Percentiles rank a stretch among this genome's conserved stretches.
Evolutionary conservation across 108 stramenopile species (phyloP).

Genomic region (Fistulifera solaris): DNA sequence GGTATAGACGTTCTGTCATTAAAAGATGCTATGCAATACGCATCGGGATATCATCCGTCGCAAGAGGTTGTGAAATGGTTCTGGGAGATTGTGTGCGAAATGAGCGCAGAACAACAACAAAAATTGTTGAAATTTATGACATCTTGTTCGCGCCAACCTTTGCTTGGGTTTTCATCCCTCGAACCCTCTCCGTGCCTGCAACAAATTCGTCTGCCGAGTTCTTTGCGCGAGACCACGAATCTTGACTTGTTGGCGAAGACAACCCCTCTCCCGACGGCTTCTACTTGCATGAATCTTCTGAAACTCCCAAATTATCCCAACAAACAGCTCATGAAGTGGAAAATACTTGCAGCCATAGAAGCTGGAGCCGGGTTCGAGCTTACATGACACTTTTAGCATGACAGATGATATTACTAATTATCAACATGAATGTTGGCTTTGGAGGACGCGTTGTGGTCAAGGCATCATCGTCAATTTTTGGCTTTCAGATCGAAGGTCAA

Average conservation of each 20-base stretch:
- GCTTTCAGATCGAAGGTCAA: no score
- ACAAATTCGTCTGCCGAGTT: conserved; percentile 58
- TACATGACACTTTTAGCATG: no score
- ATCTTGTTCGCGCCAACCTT: conserved; percentile 88
- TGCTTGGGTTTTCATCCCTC: conserved; percentile 87
- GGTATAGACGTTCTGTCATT: conserved; percentile 86
- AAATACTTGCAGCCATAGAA: conserved; percentile 92
- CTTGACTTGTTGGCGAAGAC: conserved; percentile 33
- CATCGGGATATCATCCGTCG: conserved; percentile 90
- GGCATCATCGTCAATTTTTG: no score
- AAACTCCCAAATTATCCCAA: conserved; percentile 92
- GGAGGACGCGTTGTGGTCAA: no score
- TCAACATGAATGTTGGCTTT: no score
- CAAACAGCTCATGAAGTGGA: conserved; percentile 76
- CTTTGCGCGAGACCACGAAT: no score
- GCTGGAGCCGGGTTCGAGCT: conserved; percentile 96
- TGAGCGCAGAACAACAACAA: conserved; percentile 81
- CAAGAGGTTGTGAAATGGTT: conserved; percentile 90
- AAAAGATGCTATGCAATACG: conserved; percentile 67
- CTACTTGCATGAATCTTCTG: conserved; percentile 96
- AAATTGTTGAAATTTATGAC: conserved; percentile 94
- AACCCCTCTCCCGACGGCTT: conserved; percentile 75
- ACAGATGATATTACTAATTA: no score
- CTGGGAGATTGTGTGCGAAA: conserved; percentile 75
- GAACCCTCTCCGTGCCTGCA: conserved; percentile 88